Conservation (phyloP, 768 basidiomycete genomes). For the Antrodiella citrinella region DNA sequence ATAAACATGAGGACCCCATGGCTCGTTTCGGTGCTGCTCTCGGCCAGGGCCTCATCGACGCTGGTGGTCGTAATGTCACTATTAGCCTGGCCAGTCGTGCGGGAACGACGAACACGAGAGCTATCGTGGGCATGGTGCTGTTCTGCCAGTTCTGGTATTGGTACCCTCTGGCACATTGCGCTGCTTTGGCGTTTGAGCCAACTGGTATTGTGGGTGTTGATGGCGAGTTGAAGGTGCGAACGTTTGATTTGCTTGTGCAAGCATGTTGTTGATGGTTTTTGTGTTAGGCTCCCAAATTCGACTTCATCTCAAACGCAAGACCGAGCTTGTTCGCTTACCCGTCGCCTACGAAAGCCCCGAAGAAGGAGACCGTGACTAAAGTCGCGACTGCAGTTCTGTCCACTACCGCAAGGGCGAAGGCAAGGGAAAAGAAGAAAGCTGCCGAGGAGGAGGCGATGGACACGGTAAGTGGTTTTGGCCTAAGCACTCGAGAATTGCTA, state of each 20-base stretch:
- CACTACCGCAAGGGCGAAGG: slow-evolving; percentile 95
- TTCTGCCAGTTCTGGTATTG: slow-evolving; percentile 99
- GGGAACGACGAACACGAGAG: slow-evolving; percentile 86
- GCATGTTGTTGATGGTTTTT: slow-evolving; percentile 3
- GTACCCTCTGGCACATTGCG: slow-evolving; percentile 95
- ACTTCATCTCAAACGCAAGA: slow-evolving; percentile 82
- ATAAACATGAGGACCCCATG: slow-evolving; percentile 99
- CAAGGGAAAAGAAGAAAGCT: slow-evolving; percentile 88
- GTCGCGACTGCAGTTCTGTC: slow-evolving; percentile 93
- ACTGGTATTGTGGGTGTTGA: slow-evolving; percentile 93
- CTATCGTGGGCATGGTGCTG: slow-evolving; percentile 95
- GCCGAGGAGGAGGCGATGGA: slow-evolving; percentile 75
- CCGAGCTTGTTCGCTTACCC: slow-evolving; percentile 94
- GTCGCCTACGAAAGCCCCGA: slow-evolving; percentile 73
- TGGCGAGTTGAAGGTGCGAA: slow-evolving; percentile 73
- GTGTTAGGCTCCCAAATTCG: slow-evolving; percentile 84
- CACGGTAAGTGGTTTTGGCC: slow-evolving; percentile 40
- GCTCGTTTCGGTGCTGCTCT: slow-evolving; percentile 95
- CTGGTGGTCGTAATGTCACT: slow-evolving; percentile 93
- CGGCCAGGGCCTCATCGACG: slow-evolving; percentile 95
- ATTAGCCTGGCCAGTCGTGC: slow-evolving; percentile 90
- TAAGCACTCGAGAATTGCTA: slow-evolving; percentile 12
- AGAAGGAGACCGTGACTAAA: slow-evolving; percentile 88
- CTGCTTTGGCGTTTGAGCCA: slow-evolving; percentile 87
- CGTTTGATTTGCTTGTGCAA: background rate